Conservation (phyloP, 495 filamentous ascomycete species). For the Saxophila tyrrhenica region DNA sequence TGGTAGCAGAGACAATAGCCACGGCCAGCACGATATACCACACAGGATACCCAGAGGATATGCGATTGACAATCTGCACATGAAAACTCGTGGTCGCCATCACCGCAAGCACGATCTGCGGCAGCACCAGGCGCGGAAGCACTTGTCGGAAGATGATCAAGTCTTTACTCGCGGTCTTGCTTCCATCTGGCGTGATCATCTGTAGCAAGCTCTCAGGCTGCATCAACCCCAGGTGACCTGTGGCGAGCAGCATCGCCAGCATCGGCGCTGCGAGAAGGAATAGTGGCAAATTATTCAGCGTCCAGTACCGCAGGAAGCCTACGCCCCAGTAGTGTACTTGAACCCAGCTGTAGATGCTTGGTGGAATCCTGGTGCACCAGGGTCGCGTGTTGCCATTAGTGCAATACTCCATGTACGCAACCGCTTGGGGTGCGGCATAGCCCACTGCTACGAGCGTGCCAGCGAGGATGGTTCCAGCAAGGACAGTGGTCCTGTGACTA, state of each 20-base stretch:
- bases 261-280: constrained; percentile 77
- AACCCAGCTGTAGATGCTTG: constrained; percentile 86
- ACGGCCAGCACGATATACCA: constrained; percentile 73
- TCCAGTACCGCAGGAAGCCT: constrained; percentile 89
- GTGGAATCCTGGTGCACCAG: constrained; percentile 62
- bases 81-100: constrained; percentile 72
- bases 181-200: constrained; percentile 3
- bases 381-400: constrained; percentile 35
- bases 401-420: constrained; percentile 70
- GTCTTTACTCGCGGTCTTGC: constrained; percentile 2
- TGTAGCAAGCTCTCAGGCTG: neutral
- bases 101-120: constrained; percentile 59
- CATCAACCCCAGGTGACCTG: constrained; percentile 26
- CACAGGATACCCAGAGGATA: constrained; percentile 78
- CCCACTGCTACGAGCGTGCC: constrained; percentile 57
- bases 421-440: constrained; percentile 56
- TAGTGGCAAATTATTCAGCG: constrained; percentile 68
- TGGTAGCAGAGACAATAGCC: neutral
- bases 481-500: constrained; percentile 5
- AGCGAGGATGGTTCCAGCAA: constrained; percentile 44
- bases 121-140: constrained; percentile 48
- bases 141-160: constrained; percentile 5
- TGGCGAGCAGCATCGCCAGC: constrained; percentile 53
- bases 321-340: constrained; percentile 83
- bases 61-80: constrained; percentile 82